phyloP scores from a whole-genome alignment of 2,329 filamentous ascomycete genomes.

The Exserohilum turcica region DNA sequence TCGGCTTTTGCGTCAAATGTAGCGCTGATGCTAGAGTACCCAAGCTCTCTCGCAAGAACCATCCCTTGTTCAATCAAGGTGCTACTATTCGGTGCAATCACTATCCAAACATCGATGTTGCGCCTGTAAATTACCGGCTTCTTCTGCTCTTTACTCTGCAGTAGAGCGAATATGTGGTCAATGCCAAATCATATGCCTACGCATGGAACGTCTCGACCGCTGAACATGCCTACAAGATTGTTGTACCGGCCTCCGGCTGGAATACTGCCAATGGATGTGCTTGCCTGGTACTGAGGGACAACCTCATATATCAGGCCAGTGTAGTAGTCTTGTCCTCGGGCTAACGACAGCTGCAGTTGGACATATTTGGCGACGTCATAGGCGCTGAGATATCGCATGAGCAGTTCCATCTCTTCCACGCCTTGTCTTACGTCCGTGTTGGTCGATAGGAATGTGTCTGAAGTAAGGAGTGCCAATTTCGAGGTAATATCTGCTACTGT shows the following conservation, averaged over 20 bases:
- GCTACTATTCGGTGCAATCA: slow-evolving; percentile 80
- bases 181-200: slow-evolving; percentile 88
- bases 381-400: slow-evolving; percentile 78
- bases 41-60: slow-evolving; percentile 71
- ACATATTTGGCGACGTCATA: slow-evolving; percentile 72
- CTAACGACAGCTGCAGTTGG: slow-evolving; percentile 84
- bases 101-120: slow-evolving; percentile 73
- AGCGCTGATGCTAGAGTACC: slow-evolving; percentile 84
- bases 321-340: slow-evolving; percentile 84
- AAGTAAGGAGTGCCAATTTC: slow-evolving; percentile 55
- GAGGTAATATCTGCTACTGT: slow-evolving; percentile 63
- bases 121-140: slow-evolving; percentile 66
- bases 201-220: slow-evolving; percentile 81
- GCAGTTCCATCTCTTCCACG: slow-evolving; percentile 74
- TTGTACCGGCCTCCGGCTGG: slow-evolving; percentile 73
- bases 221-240: slow-evolving; percentile 88
- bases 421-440: slow-evolving; percentile 79
- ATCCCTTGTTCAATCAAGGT: slow-evolving; percentile 82
- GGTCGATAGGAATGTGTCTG: slow-evolving; percentile 66
- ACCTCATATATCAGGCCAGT: slow-evolving; percentile 88
- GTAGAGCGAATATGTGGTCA: slow-evolving; percentile 87
- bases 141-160: slow-evolving; percentile 72
- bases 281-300: slow-evolving; percentile 57
- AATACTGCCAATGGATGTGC: slow-evolving; percentile 46
- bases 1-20: slow-evolving; percentile 86